Percentiles rank a stretch among this genome's conserved stretches.
Conservation (phyloP, 768 basidiomycete species). For the Russula olivacea region DNA sequence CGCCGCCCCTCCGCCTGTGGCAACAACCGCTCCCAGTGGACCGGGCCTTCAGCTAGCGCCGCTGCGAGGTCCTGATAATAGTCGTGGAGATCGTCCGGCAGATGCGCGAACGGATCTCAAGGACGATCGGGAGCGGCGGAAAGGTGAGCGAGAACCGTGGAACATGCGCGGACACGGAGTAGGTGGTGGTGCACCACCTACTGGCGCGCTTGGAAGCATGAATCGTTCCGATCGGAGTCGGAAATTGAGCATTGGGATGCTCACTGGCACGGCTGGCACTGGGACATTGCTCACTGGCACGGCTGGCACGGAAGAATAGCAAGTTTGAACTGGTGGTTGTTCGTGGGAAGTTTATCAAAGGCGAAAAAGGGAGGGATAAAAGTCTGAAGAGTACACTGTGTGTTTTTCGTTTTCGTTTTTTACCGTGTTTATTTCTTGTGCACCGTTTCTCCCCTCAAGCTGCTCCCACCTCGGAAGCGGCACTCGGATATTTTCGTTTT, state of each 20-base stretch:
- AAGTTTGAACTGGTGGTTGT: not conserved
- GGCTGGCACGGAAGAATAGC: slow-evolving; percentile 8
- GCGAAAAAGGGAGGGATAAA: not conserved
- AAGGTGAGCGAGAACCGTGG: slow-evolving; percentile 16
- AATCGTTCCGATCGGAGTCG: slow-evolving; percentile 3
- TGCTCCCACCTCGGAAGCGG: not conserved
- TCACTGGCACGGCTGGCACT: no score
- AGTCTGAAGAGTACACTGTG: not conserved
- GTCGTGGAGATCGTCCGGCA: slow-evolving; percentile 13
- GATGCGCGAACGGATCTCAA: slow-evolving; percentile 12
- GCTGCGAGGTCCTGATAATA: slow-evolving; percentile 9
- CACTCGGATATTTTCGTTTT: not conserved
- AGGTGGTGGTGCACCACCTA: not conserved
- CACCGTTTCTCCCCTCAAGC: not conserved
- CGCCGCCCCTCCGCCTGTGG: not conserved
- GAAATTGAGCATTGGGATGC: slow-evolving; percentile 21
- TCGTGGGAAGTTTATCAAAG: not conserved
- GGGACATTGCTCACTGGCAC: no score
- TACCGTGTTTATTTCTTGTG: not conserved
- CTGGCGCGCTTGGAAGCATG: not conserved
- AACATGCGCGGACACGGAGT: not conserved
- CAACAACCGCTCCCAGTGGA: not conserved
- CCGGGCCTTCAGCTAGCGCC: slow-evolving; percentile 21
- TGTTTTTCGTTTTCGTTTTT: not conserved
- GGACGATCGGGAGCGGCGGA: slow-evolving; percentile 20